phyloP scores from a whole-genome alignment of 108 stramenopile genomes.

The Fragilaria crotonensis region DNA sequence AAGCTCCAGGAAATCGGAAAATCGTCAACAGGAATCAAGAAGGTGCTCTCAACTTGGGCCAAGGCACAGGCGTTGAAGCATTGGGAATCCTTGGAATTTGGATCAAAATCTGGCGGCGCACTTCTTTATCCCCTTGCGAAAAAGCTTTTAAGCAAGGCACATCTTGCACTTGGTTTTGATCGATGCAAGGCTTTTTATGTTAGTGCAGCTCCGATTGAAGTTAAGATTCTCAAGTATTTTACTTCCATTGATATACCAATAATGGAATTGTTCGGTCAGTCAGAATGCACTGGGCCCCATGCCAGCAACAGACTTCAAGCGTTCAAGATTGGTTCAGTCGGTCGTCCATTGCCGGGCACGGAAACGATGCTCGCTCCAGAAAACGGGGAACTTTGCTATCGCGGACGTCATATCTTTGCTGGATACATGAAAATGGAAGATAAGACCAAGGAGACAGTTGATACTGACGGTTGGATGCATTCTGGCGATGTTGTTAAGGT shows the following conservation, averaged over 20 bases:
- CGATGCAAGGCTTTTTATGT: no score
- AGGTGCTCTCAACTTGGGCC: constrained; percentile 56
- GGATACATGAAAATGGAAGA: constrained; percentile 62
- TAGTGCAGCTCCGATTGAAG: constrained; percentile 57
- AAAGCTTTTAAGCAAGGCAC: constrained; percentile 28
- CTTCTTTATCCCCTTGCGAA: constrained; percentile 18
- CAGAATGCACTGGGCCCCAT: constrained; percentile 69
- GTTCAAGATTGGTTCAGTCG: constrained; percentile 30
- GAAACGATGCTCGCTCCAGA: constrained; percentile 20
- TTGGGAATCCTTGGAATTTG: constrained; percentile 9
- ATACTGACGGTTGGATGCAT: constrained; percentile 59
- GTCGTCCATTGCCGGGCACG: constrained; percentile 26
- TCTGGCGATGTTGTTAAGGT: constrained; percentile 23
- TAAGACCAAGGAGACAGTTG: constrained; percentile 52
- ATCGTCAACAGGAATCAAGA: constrained; percentile 30
- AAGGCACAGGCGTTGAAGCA: constrained; percentile 31
- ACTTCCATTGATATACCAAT: constrained; percentile 64
- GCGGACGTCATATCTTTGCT: no score
- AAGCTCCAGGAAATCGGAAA: constrained; percentile 61
- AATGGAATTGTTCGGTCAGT: constrained; percentile 58
- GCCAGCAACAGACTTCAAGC: constrained; percentile 31
- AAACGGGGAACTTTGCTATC: constrained; percentile 51
- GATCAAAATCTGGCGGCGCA: constrained; percentile 6
- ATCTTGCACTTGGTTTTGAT: constrained; percentile 52
- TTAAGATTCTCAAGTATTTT: constrained; percentile 61